phyloP scores from a whole-genome alignment of 305 asterid genomes.

The Rubia tinctorum region DNA sequence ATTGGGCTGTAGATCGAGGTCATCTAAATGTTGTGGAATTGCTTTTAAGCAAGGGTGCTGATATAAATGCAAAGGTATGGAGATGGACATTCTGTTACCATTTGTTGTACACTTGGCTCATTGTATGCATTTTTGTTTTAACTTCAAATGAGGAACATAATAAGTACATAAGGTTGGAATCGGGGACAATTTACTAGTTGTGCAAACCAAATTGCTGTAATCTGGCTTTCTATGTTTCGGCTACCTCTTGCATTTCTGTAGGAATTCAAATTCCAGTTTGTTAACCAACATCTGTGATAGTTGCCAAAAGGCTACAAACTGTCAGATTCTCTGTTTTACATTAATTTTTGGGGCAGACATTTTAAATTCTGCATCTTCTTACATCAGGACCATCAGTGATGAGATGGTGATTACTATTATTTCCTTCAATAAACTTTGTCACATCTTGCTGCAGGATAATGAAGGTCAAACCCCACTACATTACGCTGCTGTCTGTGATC shows the following conservation, averaged over 20 bases:
- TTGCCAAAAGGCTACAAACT: neutral
- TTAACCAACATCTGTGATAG: neutral
- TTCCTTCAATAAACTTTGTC: neutral
- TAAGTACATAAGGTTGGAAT: neutral
- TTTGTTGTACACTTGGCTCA: neutral
- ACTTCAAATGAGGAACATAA: neutral
- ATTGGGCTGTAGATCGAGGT: slow-evolving; percentile 99
- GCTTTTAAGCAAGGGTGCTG: slow-evolving; percentile 74
- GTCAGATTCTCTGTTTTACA: neutral
- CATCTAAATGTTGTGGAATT: slow-evolving; percentile 54
- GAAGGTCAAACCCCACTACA: slow-evolving; percentile 95
- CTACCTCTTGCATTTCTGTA: neutral
- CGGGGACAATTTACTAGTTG: neutral
- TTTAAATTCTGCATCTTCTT: neutral
- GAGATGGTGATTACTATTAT: neutral
- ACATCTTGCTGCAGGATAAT: slow-evolving; percentile 51
- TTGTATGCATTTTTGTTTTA: neutral
- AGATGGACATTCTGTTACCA: neutral
- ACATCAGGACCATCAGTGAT: neutral
- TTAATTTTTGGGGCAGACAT: neutral
- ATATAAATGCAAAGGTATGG: slow-evolving; percentile 79
- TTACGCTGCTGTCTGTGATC: slow-evolving; percentile 93
- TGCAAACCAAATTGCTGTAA: neutral
- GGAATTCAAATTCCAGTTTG: neutral
- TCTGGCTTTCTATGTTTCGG: neutral